Conservation (phyloP, 2,329 filamentous ascomycete genomes). For the Fusarium siculi region DNA sequence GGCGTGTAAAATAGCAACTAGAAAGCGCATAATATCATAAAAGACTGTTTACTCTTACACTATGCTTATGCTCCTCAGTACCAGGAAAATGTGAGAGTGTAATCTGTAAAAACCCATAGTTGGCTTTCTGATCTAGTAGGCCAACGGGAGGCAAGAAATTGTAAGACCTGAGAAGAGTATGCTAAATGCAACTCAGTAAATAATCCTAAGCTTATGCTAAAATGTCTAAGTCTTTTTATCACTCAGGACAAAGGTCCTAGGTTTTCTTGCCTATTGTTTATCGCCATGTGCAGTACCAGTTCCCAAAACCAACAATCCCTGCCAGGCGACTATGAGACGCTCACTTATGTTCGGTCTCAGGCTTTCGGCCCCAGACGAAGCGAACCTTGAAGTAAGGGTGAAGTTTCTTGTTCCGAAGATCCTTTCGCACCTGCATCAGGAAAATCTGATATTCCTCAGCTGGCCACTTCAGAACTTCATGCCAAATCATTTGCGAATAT, state of each 20-base stretch:
- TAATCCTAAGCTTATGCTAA: background rate
- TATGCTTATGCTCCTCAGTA: rapidly evolving
- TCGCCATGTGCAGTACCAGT: no score
- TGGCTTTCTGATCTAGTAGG: no score
- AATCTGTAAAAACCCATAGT: background rate
- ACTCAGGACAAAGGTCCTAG: background rate
- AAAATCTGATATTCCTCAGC: slow-evolving; percentile 11
- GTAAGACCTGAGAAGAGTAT: background rate
- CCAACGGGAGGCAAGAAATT: background rate
- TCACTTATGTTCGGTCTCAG: background rate
- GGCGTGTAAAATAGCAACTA: background rate
- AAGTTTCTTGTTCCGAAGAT: slow-evolving; percentile 12
- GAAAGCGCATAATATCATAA: background rate
- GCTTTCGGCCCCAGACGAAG: slow-evolving; percentile 14
- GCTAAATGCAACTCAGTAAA: background rate
- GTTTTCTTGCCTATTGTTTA: background rate
- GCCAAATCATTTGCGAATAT: slow-evolving; percentile 22
- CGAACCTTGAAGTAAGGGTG: slow-evolving; percentile 15
- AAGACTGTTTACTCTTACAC: background rate
- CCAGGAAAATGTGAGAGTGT: no score
- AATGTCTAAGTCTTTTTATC: background rate
- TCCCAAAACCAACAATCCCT: rapidly evolving
- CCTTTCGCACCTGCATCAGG: slow-evolving; percentile 13
- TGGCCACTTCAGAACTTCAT: slow-evolving; percentile 17
- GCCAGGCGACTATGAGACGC: rapidly evolving